Evolutionary conservation across 768 basidiomycete species (phyloP).

Genomic region (Boletus barrowsii): DNA sequence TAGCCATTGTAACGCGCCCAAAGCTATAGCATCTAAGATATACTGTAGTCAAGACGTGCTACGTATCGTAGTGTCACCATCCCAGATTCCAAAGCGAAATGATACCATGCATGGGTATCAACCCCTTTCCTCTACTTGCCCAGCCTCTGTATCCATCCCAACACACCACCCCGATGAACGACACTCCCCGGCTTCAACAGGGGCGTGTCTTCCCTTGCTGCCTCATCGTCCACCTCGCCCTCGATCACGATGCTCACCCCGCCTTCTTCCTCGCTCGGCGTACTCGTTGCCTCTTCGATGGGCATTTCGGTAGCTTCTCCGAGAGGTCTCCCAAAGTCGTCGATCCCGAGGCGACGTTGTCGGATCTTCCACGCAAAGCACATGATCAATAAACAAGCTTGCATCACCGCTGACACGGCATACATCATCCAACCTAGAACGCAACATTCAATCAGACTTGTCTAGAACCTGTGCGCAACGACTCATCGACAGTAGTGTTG

Average conservation of each 20-base stretch:
- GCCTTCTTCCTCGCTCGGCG: slow-evolving; percentile 9
- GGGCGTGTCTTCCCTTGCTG: slow-evolving; percentile 17
- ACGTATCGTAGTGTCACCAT: not conserved
- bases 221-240: slow-evolving; percentile 9
- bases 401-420: slow-evolving; percentile 80
- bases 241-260: slow-evolving; percentile 21
- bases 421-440: slow-evolving; percentile 73
- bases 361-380: slow-evolving; percentile 84
- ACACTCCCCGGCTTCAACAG: slow-evolving; percentile 21
- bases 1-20: not conserved
- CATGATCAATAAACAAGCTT: slow-evolving; percentile 76
- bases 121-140: slow-evolving; percentile 10
- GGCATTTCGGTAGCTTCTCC: not conserved
- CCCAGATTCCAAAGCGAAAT: no score
- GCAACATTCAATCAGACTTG: not conserved
- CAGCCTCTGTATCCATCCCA: slow-evolving; percentile 23
- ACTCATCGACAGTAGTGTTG: no score
- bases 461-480: not conserved
- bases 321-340: slow-evolving; percentile 81
- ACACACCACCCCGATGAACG: slow-evolving; percentile 19
- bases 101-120: not conserved
- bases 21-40: slow-evolving; percentile 19
- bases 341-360: slow-evolving; percentile 69
- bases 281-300: not conserved
- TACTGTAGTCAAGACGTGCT: not conserved